A percentile compares a stretch with the other conserved stretches of the same genome.
These are phyloP conservation scores for Trametes maxima DNA, from an alignment of 768 basidiomycete species.

Conservation along the genomic window DNA sequence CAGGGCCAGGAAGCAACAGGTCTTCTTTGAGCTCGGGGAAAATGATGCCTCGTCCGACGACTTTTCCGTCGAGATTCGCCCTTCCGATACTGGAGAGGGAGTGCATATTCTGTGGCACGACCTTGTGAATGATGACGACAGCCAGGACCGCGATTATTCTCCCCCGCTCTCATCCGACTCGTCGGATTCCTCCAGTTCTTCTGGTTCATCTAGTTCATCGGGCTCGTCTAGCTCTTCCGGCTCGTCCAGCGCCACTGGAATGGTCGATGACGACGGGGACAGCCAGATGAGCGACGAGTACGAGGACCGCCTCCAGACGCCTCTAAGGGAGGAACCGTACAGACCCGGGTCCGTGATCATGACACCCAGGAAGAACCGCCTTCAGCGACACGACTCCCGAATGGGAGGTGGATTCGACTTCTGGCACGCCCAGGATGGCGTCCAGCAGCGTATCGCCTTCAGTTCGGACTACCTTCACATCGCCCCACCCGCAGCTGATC, in stretches of 20 bases:
- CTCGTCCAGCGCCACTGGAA: not conserved
- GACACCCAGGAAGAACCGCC: slow-evolving; percentile 18
- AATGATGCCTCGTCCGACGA: not conserved
- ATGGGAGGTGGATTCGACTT: slow-evolving; percentile 8
- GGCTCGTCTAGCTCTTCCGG: not conserved
- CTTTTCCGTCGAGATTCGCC: not conserved
- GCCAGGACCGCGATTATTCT: not conserved
- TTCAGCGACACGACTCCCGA: not conserved
- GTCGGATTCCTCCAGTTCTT: not conserved
- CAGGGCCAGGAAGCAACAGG: not conserved
- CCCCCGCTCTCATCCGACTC: not conserved
- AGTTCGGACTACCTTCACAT: not conserved
- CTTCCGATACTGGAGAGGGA: slow-evolving; percentile 8
- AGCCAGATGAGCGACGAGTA: slow-evolving; percentile 15
- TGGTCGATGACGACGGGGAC: slow-evolving; percentile 15
- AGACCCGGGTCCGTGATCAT: slow-evolving; percentile 22
- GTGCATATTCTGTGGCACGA: slow-evolving; percentile 13
- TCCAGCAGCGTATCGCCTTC: slow-evolving; percentile 9
- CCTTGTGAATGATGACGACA: not conserved
- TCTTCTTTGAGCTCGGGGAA: not conserved
- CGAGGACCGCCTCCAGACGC: slow-evolving; percentile 15
- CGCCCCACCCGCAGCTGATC: not conserved
- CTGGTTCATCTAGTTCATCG: not conserved
- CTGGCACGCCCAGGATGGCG: slow-evolving; percentile 10
- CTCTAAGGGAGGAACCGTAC: slow-evolving; percentile 5